Conservation (phyloP, 2,329 filamentous ascomycete genomes). For the Whalleya microplaca region DNA sequence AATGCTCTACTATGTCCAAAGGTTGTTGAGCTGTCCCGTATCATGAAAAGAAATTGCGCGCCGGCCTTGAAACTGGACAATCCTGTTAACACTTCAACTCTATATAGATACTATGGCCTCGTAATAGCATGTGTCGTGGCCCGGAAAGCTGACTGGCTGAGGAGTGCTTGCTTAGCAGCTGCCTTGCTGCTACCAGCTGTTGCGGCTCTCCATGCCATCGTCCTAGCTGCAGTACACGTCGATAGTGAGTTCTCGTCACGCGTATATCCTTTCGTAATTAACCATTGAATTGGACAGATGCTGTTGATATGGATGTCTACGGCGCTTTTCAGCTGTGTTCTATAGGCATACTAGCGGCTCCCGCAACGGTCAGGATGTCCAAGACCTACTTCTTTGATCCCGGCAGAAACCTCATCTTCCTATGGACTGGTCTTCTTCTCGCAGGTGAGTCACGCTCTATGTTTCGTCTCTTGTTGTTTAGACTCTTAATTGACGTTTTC, state of each 20-base stretch:
- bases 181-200: slow-evolving; percentile 66
- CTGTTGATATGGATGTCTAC: slow-evolving; percentile 70
- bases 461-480: not conserved
- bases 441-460: slow-evolving; percentile 48
- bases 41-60: not conserved
- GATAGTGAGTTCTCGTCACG: slow-evolving; percentile 49
- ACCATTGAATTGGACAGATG: slow-evolving; percentile 45
- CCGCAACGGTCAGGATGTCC: slow-evolving; percentile 63
- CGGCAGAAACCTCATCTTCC: slow-evolving; percentile 67
- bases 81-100: not conserved
- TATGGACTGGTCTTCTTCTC: slow-evolving; percentile 66
- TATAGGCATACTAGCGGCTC: slow-evolving; percentile 67
- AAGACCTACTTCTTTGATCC: slow-evolving; percentile 66
- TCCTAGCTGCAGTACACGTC: slow-evolving; percentile 62
- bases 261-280: not conserved
- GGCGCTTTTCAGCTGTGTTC: slow-evolving; percentile 70
- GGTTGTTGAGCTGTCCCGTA: not conserved
- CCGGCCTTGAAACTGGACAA: not conserved
- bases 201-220: slow-evolving; percentile 65
- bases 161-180: slow-evolving; percentile 65
- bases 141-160: slow-evolving; percentile 64
- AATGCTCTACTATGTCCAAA: slow-evolving; percentile 5
- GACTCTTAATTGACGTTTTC: not conserved
- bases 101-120: slow-evolving; percentile 61
- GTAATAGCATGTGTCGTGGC: slow-evolving; percentile 66